These are phyloP conservation scores for Trypanosoma vivax DNA, from an alignment of 208 protist species.

Conservation along the genomic window DNA sequence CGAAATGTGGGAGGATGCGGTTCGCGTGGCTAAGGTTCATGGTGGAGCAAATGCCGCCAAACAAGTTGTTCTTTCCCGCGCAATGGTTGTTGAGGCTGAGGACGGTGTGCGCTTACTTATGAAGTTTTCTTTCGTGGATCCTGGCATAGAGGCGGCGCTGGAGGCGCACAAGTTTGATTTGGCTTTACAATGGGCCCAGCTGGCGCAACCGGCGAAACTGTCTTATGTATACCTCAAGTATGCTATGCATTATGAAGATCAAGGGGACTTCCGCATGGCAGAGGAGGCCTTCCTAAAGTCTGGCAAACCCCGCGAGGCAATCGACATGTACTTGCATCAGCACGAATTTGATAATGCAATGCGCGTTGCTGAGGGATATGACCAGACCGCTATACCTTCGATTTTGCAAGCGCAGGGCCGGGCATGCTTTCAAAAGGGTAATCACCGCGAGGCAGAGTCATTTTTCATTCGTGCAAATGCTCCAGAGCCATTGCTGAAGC, in stretches of 20 bases:
- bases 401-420: constrained; percentile 90
- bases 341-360: constrained; percentile 95
- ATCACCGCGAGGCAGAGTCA: constrained; percentile 88
- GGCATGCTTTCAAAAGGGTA: constrained; percentile 79
- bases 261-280: constrained; percentile 92
- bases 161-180: constrained; percentile 92
- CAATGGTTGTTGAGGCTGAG: constrained; percentile 90
- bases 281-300: constrained; percentile 96
- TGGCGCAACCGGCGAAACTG: constrained; percentile 88
- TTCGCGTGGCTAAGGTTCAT: constrained; percentile 94
- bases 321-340: constrained; percentile 96
- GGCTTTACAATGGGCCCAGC: constrained; percentile 90
- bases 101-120: constrained; percentile 91
- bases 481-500: constrained; percentile 89
- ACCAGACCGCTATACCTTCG: constrained; percentile 73
- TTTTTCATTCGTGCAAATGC: constrained; percentile 90
- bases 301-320: constrained; percentile 93
- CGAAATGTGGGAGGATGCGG: constrained; percentile 96
- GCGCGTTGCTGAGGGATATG: constrained; percentile 93
- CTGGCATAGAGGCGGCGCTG: constrained; percentile 94
- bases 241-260: constrained; percentile 96
- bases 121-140: constrained; percentile 92
- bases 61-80: constrained; percentile 92
- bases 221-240: constrained; percentile 95
- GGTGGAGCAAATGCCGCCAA: constrained; percentile 90